phyloP scores from a whole-genome alignment of 2,329 filamentous ascomycete species.

The Fusarium tricinctum region DNA sequence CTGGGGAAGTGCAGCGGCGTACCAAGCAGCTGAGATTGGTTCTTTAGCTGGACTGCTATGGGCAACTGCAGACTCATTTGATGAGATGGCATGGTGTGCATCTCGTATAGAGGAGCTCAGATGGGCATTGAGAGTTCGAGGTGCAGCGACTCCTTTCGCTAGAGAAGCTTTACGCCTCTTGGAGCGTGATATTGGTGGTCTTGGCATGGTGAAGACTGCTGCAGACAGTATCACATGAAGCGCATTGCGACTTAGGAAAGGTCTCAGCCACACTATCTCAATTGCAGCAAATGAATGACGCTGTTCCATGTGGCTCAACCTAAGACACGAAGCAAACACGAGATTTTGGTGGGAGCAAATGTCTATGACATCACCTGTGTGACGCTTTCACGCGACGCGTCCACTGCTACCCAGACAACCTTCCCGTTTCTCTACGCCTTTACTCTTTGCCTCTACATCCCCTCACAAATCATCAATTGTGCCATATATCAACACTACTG shows the following conservation, averaged over 20 bases:
- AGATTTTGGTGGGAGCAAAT: conserved; percentile 9
- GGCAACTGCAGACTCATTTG: conserved; percentile 55
- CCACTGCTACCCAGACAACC: background rate
- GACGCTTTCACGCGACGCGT: conserved; percentile 39
- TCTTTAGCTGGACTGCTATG: conserved; percentile 59
- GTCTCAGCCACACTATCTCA: background rate
- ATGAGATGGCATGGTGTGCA: conserved; percentile 58
- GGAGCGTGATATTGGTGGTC: conserved; percentile 53
- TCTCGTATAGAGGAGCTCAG: conserved; percentile 58
- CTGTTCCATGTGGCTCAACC: conserved; percentile 15
- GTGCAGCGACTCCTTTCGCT: conserved; percentile 57
- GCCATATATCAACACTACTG: too few species aligned
- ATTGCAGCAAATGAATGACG: conserved; percentile 10
- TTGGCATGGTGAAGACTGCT: conserved; percentile 47
- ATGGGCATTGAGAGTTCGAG: conserved; percentile 59
- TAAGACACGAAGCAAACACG: conserved; percentile 31
- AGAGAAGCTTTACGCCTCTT: conserved; percentile 57
- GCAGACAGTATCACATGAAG: conserved; percentile 32
- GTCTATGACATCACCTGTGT: conserved; percentile 48
- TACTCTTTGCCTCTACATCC: background rate
- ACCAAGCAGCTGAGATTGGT: conserved; percentile 60
- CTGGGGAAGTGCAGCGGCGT: conserved; percentile 61
- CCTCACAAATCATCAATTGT: conserved; percentile 2
- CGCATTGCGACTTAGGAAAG: background rate
- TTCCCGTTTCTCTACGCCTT: background rate